A percentile compares a stretch with the other conserved stretches of the same genome.
Evolutionary conservation across 257 asterid genomes (phyloP).

Genomic region (Linaria vulgaris): DNA sequence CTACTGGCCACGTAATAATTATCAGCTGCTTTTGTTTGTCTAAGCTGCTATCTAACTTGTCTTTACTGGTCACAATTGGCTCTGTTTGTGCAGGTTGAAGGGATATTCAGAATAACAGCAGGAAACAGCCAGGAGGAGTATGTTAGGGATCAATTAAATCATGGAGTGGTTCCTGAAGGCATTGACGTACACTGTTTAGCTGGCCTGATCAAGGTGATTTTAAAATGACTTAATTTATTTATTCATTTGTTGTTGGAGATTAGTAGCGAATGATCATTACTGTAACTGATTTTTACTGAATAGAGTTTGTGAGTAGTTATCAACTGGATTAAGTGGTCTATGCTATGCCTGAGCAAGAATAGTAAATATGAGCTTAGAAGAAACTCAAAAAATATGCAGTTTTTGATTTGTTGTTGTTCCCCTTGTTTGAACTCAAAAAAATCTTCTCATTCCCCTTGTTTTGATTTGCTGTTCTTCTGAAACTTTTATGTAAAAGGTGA

Average conservation of each 20-base stretch:
- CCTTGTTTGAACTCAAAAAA: too few species aligned
- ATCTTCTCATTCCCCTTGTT: too few species aligned
- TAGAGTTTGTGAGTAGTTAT: background rate
- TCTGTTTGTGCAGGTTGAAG: constrained; percentile 72
- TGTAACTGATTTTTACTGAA: background rate
- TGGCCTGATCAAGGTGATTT: constrained; percentile 82
- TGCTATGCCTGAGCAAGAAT: constrained; percentile 1
- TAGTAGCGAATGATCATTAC: background rate
- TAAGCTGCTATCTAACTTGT: background rate
- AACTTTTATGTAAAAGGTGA: too few species aligned
- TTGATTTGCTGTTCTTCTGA: too few species aligned
- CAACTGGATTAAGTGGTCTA: background rate
- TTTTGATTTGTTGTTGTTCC: too few species aligned
- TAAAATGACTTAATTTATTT: constrained; percentile 10
- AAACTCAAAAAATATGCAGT: too few species aligned
- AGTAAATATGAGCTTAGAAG: too few species aligned
- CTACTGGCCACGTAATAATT: constrained; percentile 7
- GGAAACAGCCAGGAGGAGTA: constrained; percentile 94
- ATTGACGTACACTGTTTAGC: constrained; percentile 96
- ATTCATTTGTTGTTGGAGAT: background rate
- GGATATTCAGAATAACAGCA: constrained; percentile 93
- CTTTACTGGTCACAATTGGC: constrained; percentile 23
- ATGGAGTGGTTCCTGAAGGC: constrained; percentile 84
- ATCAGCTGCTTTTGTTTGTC: background rate
- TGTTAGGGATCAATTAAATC: constrained; percentile 88